Evolutionary conservation across 176 grass and related monocot genomes (phyloP).

Genomic region (Coix lacrymajobi): DNA sequence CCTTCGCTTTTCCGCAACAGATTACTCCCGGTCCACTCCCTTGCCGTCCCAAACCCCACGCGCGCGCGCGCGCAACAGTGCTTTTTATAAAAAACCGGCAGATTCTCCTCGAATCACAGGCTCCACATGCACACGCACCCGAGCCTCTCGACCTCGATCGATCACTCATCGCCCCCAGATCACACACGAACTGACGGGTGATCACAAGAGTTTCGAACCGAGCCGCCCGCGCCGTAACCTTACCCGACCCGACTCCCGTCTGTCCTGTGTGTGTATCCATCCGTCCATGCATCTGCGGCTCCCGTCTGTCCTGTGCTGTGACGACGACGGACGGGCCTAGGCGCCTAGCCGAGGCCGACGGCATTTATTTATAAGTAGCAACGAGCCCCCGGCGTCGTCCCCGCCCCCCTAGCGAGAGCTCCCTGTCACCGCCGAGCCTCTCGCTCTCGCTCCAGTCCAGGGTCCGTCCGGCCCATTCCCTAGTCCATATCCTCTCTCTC

Average conservation of each 20-base stretch:
- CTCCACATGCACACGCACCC: background rate
- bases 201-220: background rate
- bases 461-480: background rate
- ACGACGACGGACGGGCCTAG: background rate
- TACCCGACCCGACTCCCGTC: too few relatives aligned
- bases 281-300: background rate
- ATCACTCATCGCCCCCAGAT: too few relatives aligned
- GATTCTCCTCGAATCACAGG: background rate
- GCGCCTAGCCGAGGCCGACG: background rate
- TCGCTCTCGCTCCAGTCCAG: background rate
- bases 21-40: constrained; percentile 1
- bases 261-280: background rate
- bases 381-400: background rate
- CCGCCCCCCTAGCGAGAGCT: background rate
- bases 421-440: background rate
- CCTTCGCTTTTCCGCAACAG: constrained; percentile 40
- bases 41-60: background rate
- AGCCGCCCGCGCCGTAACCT: too few relatives aligned
- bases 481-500: too few relatives aligned
- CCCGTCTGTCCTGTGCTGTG: background rate
- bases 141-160: too few relatives aligned
- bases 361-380: constrained; percentile 75
- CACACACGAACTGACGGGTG: background rate
- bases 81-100: constrained; percentile 15
- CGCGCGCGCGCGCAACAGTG: background rate